Conservation (phyloP, 352 stramenopile species). For the Sclerospora graminicola region DNA sequence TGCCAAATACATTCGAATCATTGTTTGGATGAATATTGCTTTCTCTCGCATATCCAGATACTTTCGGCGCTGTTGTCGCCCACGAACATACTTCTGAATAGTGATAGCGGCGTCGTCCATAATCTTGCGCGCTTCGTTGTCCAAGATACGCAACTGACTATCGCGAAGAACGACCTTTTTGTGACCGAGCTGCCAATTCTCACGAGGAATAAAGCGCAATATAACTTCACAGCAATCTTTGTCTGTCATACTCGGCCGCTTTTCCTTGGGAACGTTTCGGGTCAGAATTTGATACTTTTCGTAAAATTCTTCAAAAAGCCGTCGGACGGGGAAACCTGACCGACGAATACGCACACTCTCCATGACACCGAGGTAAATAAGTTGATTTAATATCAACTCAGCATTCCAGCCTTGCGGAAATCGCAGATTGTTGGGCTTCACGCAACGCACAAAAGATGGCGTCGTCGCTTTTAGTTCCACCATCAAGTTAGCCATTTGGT, state of each 20-base stretch:
- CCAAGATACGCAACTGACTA: conserved; percentile 67
- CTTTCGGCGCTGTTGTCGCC: conserved; percentile 53
- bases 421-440: conserved; percentile 88
- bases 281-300: conserved; percentile 85
- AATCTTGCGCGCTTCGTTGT: conserved; percentile 82
- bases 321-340: conserved; percentile 78
- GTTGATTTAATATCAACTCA: conserved; percentile 78
- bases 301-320: conserved; percentile 79
- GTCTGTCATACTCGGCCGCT: conserved; percentile 42
- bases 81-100: conserved; percentile 70
- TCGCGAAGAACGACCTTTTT: conserved; percentile 86
- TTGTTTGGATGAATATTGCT: conserved; percentile 56
- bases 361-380: conserved; percentile 87
- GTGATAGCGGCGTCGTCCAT: conserved; percentile 62
- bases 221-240: conserved; percentile 82
- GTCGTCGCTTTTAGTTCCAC: conserved; percentile 67
- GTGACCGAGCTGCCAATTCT: conserved; percentile 84
- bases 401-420: conserved; percentile 84
- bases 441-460: conserved; percentile 87
- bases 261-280: conserved; percentile 47
- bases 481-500: conserved; percentile 85
- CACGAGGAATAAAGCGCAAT: conserved; percentile 57
- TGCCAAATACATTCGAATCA: conserved; percentile 57
- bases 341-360: conserved; percentile 85
- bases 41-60: conserved; percentile 51